Evolutionary conservation across 2,329 filamentous ascomycete species (phyloP), one percentile per base, ranked within the genome.

Genomic region (Pseudogymnoascus sp.): DNA sequence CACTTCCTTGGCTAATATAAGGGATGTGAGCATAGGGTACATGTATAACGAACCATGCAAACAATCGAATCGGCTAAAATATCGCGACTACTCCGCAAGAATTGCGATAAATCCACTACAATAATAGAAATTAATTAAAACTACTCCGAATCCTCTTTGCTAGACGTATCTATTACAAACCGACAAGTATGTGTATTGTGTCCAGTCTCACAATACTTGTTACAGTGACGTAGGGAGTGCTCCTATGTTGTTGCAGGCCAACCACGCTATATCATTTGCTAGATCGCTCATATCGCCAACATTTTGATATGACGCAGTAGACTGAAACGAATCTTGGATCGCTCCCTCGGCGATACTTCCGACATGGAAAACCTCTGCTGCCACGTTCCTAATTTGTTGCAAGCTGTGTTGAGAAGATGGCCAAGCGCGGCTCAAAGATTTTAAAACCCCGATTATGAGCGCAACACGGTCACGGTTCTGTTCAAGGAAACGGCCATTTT

Each of bases 381-480:
- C 80, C 9, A 84, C 80, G 10, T 78, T 78, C 60, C 81, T 78
- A 44, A 86, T 79, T 67, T 84, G 80, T 9, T 77, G 76, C 65
- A 82, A 75, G 11, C 82, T 81, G 5, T 79, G 76, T 60, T 76
- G 74, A 4, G 82, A 81, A 63, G 85, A 80, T 0, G 79, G 76
- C 82, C 82, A 85, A 1, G 78, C 80, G 15, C 76, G 76, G 17
- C 77, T 77, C 28, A 84, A 72, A 0, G 78, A 74, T 64, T 83
- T 82, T 63, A 86, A 76, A 0, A 81, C 79, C 13, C 83, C 82
- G 15, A 83, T 80, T 31, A 82, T 82, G 4, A 85, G 75, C 1
- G 78, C 76, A 11, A 85, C 81, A 42, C 74, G 78, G 69, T 80
- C 82, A 65, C 79, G 74, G 28, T 75, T 75, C 8, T 75, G 75